Percentiles rank a stretch among this genome's conserved stretches.
These are phyloP conservation scores for Heteromeles arbutifolia DNA, from an alignment of 306 rosid genomes.

Conservation along the genomic window DNA sequence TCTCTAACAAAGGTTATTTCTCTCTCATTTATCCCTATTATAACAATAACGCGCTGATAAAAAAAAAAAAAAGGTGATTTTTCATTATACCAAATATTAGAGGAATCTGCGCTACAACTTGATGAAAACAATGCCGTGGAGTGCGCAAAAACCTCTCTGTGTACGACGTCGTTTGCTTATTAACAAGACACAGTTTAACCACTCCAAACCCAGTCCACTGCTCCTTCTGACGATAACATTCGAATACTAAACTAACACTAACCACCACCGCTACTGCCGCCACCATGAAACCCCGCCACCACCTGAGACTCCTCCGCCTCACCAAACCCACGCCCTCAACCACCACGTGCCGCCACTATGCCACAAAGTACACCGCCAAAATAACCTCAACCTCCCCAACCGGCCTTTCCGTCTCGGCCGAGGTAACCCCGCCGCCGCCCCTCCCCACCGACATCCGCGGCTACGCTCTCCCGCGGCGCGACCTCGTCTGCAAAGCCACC, in stretches of 20 bases:
- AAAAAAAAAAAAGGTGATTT: too few relatives aligned
- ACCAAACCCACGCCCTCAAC: neutral
- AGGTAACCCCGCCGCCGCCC: constrained; percentile 50
- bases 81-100: too few relatives aligned
- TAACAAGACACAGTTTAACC: neutral
- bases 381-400: constrained; percentile 58
- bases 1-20: too few relatives aligned
- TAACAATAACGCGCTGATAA: too few relatives aligned
- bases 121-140: too few relatives aligned
- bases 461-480: constrained; percentile 71
- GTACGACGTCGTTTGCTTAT: neutral
- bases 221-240: too few relatives aligned
- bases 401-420: constrained; percentile 69
- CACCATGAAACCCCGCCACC: constrained; percentile 26
- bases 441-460: constrained; percentile 65
- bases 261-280: neutral
- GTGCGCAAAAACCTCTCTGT: neutral
- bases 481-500: constrained; percentile 69
- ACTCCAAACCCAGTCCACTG: neutral
- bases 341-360: constrained; percentile 39
- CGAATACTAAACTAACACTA: neutral
- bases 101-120: too few relatives aligned
- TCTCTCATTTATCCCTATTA: too few relatives aligned
- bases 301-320: neutral
- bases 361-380: constrained; percentile 81